Conservation (phyloP, 2,329 filamentous ascomycete species). For the Cladosporium sp. region DNA sequence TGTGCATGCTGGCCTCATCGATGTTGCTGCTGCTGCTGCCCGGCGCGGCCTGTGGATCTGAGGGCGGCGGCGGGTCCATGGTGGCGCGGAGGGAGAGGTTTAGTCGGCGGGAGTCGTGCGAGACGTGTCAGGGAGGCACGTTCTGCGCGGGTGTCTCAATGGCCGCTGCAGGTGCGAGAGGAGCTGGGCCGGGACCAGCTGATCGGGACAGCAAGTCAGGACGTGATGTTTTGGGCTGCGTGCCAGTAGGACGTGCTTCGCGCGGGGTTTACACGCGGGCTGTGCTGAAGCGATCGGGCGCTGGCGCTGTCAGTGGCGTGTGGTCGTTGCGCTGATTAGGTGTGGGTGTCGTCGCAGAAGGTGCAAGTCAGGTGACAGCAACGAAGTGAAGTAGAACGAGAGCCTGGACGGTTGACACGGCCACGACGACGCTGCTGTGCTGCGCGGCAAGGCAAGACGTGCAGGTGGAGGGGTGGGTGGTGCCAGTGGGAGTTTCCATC, state of each 20-base stretch:
- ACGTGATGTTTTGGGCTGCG: neutral
- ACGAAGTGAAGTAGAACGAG: too few species aligned
- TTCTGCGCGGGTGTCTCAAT: conserved; percentile 9
- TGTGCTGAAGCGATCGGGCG: neutral
- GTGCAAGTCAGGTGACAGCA: too few species aligned
- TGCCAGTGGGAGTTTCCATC: too few species aligned
- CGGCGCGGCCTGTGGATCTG: neutral
- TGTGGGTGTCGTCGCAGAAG: too few species aligned
- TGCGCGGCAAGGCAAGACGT: too few species aligned
- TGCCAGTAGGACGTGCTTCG: neutral
- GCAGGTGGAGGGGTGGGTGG: too few species aligned
- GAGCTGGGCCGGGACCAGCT: neutral
- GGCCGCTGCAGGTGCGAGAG: conserved; percentile 2
- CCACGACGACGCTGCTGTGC: too few species aligned
- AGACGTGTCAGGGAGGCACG: neutral
- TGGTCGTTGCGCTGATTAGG: too few species aligned
- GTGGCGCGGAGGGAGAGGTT: neutral
- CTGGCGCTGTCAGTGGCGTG: too few species aligned
- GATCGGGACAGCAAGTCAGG: neutral
- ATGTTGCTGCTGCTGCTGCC: conserved; percentile 24
- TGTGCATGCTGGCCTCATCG: conserved; percentile 47
- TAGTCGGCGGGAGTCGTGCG: neutral
- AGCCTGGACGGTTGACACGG: too few species aligned
- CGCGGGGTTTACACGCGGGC: neutral
- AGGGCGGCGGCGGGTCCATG: conserved; percentile 3